Evolutionary conservation across 345 rosid genomes (phyloP).

Genomic region (Iberis pinnata): DNA sequence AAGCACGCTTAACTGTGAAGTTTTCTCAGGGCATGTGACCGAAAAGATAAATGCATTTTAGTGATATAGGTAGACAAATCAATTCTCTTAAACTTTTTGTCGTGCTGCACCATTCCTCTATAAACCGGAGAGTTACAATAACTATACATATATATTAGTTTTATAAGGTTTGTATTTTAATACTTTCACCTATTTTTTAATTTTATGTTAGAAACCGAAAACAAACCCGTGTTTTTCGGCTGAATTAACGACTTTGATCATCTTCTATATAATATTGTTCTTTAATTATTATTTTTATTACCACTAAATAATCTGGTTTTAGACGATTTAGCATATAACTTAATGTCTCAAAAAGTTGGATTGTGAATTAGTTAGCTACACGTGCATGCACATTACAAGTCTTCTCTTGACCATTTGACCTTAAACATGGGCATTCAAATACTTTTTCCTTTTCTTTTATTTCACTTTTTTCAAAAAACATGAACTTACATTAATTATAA

Average conservation of each 20-base stretch:
- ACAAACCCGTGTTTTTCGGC: constrained; percentile 25
- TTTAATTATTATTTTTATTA: not conserved
- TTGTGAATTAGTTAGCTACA: constrained; percentile 20
- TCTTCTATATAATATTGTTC: not conserved
- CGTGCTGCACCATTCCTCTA: too few species aligned
- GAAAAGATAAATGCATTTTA: too few species aligned
- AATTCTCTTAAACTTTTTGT: too few species aligned
- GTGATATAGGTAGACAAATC: too few species aligned
- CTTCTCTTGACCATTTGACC: not conserved
- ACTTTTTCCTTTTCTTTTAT: not conserved
- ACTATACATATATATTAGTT: too few species aligned
- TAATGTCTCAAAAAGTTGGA: constrained; percentile 19
- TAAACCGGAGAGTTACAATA: too few species aligned
- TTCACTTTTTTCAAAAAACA: not conserved
- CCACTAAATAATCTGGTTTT: too few species aligned
- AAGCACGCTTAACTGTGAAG: too few species aligned
- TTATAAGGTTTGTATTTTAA: not conserved
- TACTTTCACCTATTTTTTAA: not conserved
- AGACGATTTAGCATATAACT: constrained; percentile 16
- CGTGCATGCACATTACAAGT: constrained; percentile 11
- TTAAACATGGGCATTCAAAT: constrained; percentile 1
- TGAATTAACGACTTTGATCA: constrained; percentile 20
- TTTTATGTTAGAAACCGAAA: constrained; percentile 7
- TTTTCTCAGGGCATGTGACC: too few species aligned
- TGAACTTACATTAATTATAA: too few species aligned